Conservation (phyloP, 2,329 filamentous ascomycete species). For the Phoma sp. region DNA sequence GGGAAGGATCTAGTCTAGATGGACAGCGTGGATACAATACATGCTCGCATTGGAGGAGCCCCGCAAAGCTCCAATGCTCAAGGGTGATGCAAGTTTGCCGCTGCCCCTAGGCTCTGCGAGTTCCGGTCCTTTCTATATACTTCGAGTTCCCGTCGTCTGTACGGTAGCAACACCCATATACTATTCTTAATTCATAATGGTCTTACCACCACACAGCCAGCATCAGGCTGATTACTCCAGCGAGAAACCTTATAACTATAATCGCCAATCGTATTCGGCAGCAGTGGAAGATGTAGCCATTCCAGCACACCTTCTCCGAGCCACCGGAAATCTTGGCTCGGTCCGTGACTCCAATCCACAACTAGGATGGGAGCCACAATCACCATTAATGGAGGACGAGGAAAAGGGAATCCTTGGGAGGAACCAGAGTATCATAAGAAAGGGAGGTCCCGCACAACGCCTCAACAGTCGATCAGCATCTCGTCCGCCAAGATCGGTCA, state of each 20-base stretch:
- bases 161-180: not conserved
- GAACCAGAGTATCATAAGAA: constrained; percentile 9
- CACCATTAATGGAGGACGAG: constrained; percentile 16
- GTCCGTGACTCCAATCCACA: constrained; percentile 20
- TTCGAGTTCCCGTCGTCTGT: not conserved
- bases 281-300: constrained; percentile 26
- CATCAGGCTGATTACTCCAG: not conserved
- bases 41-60: constrained; percentile 9
- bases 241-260: constrained; percentile 7
- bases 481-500: constrained; percentile 2
- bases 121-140: constrained; percentile 11
- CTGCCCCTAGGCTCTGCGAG: constrained; percentile 1
- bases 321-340: constrained; percentile 22
- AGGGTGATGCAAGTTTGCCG: constrained; percentile 13
- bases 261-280: constrained; percentile 14
- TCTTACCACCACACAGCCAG: not conserved
- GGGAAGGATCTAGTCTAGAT: not conserved
- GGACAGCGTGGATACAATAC: constrained; percentile 5
- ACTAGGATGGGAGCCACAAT: constrained; percentile 24
- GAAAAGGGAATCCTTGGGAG: constrained; percentile 15
- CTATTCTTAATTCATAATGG: constrained; percentile 15
- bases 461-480: constrained; percentile 9
- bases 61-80: constrained; percentile 11
- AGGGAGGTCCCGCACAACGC: constrained; percentile 12
- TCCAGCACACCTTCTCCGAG: constrained; percentile 30